Base-by-base conservation (phyloP, 495 filamentous ascomycete species). In the Penicillium flavigenum region DNA sequence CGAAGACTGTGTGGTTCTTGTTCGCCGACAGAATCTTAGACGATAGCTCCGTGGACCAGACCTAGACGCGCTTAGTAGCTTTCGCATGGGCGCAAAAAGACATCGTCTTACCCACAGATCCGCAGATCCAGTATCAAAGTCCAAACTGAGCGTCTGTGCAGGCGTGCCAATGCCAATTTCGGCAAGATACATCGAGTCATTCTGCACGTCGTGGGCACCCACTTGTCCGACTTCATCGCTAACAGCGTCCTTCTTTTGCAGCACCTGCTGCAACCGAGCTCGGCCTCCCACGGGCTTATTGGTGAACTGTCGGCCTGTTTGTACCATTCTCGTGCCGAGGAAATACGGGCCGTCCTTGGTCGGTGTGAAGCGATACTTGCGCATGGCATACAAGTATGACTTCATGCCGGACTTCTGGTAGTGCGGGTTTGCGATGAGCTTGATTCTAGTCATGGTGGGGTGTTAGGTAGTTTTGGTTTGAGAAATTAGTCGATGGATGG, bases 101-200 rank as follows among this genome's bases (percentile, higher is more conserved):
- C n/a, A n/a, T n/a, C n/a, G n/a, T n/a, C 79, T 57, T 78, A 92
- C 88, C 89, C 88, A 93, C 39, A 91, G 77, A 79, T 91, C 88
- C 7, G 86, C 78, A 44, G 86, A 89, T 11, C 87, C 89, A 29
- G 88, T 90, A 70, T 93, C 88, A 61, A 92, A 90, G 65, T 91
- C 85, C 47, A 92, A 65, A 47, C 74, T 80, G 54, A 90, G 50
- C 39, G 71, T 85, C 76, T 92, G 88, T 3, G 76, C 73, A 10
- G 88, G 87, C 1, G 83, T 88, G 29, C 89, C 89, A 61, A 92
- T 86, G 6, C 65, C 57, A 42, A 92, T 81, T 49, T 81, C 74
- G 48, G 83, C 87, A 34, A 92, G 79, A 62, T 90, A 91, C 75
- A 83, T 70, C 22, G 81, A 76, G 56, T 92, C 88, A 60, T 90